Evolutionary conservation across 2,329 filamentous ascomycete species (phyloP).

Genomic region (Fusarium sp.): DNA sequence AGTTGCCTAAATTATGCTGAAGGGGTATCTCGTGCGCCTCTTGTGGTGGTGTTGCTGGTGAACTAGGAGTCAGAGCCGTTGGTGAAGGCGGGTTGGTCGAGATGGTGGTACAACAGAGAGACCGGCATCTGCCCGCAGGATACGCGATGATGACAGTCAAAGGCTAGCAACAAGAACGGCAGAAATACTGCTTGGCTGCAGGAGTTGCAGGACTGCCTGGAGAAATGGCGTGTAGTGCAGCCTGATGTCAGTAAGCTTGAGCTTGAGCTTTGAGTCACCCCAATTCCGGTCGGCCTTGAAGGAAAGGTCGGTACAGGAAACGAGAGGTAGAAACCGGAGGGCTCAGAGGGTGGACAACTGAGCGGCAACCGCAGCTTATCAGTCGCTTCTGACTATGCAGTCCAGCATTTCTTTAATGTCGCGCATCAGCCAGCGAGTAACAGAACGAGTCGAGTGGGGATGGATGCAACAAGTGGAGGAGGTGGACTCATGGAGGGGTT

Average conservation of each 20-base stretch:
- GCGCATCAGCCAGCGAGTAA: constrained; percentile 44
- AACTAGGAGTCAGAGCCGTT: constrained; percentile 26
- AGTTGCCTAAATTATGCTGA: constrained; percentile 43
- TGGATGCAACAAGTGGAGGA: constrained; percentile 44
- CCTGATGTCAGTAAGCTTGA: constrained; percentile 30
- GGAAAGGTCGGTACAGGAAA: constrained; percentile 25
- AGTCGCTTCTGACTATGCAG: constrained; percentile 45
- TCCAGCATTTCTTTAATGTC: constrained; percentile 45
- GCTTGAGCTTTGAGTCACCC: constrained; percentile 31
- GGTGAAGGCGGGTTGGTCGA: constrained; percentile 38
- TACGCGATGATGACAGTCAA: constrained; percentile 24
- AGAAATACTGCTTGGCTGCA: constrained; percentile 29
- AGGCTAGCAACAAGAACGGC: constrained; percentile 21
- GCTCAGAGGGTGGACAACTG: constrained; percentile 44
- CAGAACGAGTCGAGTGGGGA: constrained; percentile 42
- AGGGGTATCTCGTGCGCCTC: constrained; percentile 41
- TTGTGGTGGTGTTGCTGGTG: constrained; percentile 39
- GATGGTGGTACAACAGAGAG: constrained; percentile 43
- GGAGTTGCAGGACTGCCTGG: constrained; percentile 26
- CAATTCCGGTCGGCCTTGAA: constrained; percentile 40
- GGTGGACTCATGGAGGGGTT: constrained; percentile 46
- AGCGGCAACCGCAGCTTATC: constrained; percentile 50
- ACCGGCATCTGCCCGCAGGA: constrained; percentile 28
- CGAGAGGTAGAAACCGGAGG: constrained; percentile 42
- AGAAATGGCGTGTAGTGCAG: constrained; percentile 26